Evolutionary conservation across 805 yeast species (phyloP).

Genomic region (Sporopachydermia quercuum): DNA sequence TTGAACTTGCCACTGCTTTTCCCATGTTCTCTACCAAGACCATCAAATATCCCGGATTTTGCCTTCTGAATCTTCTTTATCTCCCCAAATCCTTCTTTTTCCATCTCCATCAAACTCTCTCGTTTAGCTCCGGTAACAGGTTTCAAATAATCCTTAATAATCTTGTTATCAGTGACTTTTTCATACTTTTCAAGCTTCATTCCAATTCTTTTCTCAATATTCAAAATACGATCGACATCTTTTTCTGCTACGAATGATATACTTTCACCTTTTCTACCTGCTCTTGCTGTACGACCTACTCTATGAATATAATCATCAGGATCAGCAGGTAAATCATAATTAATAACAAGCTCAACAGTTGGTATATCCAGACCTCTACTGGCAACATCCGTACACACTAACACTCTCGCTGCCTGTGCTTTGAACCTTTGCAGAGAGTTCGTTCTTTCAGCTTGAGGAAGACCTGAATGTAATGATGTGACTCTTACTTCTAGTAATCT

Average conservation of each 20-base stretch:
- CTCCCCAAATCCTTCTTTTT: slow-evolving; percentile 77
- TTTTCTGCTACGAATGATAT: slow-evolving; percentile 73
- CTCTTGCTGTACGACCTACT: slow-evolving; percentile 98
- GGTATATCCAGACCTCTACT: slow-evolving; percentile 97
- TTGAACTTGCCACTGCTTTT: too few relatives aligned
- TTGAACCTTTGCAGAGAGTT: slow-evolving; percentile 85
- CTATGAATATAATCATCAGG: slow-evolving; percentile 94
- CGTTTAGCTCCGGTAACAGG: slow-evolving; percentile 71
- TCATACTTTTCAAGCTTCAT: slow-evolving; percentile 67
- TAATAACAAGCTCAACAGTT: slow-evolving; percentile 74
- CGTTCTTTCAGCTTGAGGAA: slow-evolving; percentile 87
- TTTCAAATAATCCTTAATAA: slow-evolving; percentile 58
- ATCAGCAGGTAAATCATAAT: slow-evolving; percentile 89
- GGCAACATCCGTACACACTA: slow-evolving; percentile 94
- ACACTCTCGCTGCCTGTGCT: slow-evolving; percentile 85
- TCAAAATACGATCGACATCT: slow-evolving; percentile 66
- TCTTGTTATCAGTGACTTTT: slow-evolving; percentile 56
- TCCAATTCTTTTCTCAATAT: slow-evolving; percentile 76
- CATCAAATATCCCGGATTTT: slow-evolving; percentile 20
- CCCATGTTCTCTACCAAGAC: too few relatives aligned
- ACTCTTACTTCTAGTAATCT: slow-evolving; percentile 63
- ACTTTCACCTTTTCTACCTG: slow-evolving; percentile 80
- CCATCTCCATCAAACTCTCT: slow-evolving; percentile 90
- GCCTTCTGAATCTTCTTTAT: slow-evolving; percentile 35
- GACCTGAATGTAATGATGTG: slow-evolving; percentile 83